Evolutionary conservation across 495 filamentous ascomycete genomes (phyloP), one percentile per base, ranked within the genome.

Genomic region (Aspergillus campestris): DNA sequence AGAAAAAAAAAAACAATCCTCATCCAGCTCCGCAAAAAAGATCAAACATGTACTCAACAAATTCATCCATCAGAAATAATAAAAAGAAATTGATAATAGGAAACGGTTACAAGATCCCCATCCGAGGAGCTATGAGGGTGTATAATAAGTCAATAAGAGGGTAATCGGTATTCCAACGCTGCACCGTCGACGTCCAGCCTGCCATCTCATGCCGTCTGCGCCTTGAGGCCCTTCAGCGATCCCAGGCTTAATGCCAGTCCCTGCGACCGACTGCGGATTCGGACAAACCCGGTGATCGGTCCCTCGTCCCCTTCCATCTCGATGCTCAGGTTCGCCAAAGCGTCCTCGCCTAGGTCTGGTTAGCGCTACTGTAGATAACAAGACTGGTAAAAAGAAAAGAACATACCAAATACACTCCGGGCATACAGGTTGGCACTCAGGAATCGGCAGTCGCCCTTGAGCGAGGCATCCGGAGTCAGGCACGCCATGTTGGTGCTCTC

Each of bases 401-500:
- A 61, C 89, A 66, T 86, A 99, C 94, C 94, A 69, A 99, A 99
- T 45, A 99, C 91, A 60, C 90, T 97, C 56, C 87, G 84, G 38
- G 94, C 94, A 61, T 99, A 99, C 40, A 99, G 69, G 55, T 99
- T 99, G 15, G 94, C 94, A 61, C 88, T 95, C 60, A 99, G 67
- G 73, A 99, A 99, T 56, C 94, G 88, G 65, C 94, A 99, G 51
- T 99, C 94, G 33, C 94, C 94, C 74, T 95, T 88, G 64, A 99
- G 78, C 31, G 87, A 91, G 18, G 91, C 91, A 60, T 96, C 94
- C 8, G 94, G 94, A 7, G 94, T 97, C 62, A 99, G 69, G 66
- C 94, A 97, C 55, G 82, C 89, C 94, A 99, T 99, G 61, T 97
- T 97, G 38, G 94, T 99, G 61, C 82, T 89, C 36, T 89, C 87